These are phyloP conservation scores for Russula compacta DNA, from an alignment of 768 basidiomycete genomes.

Conservation along the genomic window DNA sequence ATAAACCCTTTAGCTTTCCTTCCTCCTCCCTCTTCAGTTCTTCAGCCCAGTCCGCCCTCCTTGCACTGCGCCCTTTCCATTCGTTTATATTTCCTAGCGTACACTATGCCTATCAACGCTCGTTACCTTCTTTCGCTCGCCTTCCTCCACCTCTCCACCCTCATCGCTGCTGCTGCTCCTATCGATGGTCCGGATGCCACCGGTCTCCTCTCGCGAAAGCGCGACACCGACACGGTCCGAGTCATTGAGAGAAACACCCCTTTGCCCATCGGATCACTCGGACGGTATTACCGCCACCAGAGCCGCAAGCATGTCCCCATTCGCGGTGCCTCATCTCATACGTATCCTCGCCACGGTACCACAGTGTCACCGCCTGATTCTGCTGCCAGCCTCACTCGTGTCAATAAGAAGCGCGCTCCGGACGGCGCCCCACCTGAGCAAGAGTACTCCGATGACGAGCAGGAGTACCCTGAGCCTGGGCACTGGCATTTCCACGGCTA, in stretches of 20 bases:
- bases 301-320: neutral
- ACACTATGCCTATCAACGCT: constrained; percentile 12
- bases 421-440: neutral
- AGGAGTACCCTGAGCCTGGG: neutral
- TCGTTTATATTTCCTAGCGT: neutral
- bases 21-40: neutral
- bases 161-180: neutral
- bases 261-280: neutral
- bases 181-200: neutral
- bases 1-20: neutral
- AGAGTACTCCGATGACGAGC: neutral
- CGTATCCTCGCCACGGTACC: neutral
- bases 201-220: neutral
- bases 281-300: neutral
- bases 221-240: neutral
- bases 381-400: neutral
- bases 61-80: constrained; percentile 2
- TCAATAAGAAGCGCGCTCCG: neutral
- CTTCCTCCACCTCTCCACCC: constrained; percentile 6
- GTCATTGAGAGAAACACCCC: neutral
- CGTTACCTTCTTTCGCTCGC: constrained; percentile 14
- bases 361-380: neutral
- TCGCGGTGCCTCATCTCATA: neutral
- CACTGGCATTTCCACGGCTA: neutral
- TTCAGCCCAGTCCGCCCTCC: neutral